Conservation (phyloP, 2,329 filamentous ascomycete genomes). For the Stachybotrys chlorohalonatus region DNA sequence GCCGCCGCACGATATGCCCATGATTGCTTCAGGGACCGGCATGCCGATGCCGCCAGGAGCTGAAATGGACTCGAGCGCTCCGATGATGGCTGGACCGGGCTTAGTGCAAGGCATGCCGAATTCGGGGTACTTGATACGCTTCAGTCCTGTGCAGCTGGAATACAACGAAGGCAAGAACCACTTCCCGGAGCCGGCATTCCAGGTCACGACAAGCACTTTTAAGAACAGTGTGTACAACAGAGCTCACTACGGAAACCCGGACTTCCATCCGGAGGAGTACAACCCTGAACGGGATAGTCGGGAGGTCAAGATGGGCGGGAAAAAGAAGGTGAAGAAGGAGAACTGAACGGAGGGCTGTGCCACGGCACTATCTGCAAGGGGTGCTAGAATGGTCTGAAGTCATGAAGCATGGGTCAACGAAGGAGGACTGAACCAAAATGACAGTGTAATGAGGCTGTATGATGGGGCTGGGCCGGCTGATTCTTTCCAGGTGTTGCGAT, state of each 20-base stretch:
- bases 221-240: constrained; percentile 59
- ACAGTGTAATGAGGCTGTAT: too few species aligned
- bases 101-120: constrained; percentile 4
- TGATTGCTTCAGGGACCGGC: constrained; percentile 21
- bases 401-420: too few species aligned
- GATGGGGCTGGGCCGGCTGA: too few species aligned
- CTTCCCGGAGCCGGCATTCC: constrained; percentile 36
- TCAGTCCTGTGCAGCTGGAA: constrained; percentile 36
- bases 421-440: too few species aligned
- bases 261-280: constrained; percentile 37
- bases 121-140: constrained; percentile 30
- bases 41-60: not conserved
- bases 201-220: constrained; percentile 46
- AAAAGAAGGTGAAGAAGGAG: constrained; percentile 15
- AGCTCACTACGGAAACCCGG: constrained; percentile 57
- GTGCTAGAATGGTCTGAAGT: too few species aligned
- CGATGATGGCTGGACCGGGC: constrained; percentile 2
- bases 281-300: constrained; percentile 28
- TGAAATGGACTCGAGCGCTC: constrained; percentile 6
- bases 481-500: too few species aligned
- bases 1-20: constrained; percentile 14
- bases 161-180: constrained; percentile 39
- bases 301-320: constrained; percentile 17
- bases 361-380: too few species aligned
- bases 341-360: not conserved